Evolutionary conservation across 1,284 basidiomycete genomes (phyloP).

Genomic region (Retiboletus flavoniger): DNA sequence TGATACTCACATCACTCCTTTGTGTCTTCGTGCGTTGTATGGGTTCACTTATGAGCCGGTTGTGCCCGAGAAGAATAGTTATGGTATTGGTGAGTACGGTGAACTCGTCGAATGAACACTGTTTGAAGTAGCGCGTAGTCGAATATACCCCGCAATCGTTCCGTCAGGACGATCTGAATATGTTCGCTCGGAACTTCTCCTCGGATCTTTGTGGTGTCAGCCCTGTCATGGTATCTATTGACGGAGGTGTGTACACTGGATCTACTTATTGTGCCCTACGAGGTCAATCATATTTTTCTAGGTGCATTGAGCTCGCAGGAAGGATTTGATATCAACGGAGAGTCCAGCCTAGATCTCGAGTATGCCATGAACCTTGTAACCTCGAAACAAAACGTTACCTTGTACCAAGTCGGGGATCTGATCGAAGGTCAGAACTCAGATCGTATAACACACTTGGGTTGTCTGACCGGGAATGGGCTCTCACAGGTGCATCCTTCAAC

Average conservation of each 20-base stretch:
- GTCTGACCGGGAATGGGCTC: not conserved
- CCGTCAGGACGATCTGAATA: constrained; percentile 42
- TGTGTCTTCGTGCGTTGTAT: constrained; percentile 50
- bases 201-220: constrained; percentile 35
- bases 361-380: constrained; percentile 50
- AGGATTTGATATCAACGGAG: constrained; percentile 47
- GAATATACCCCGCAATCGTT: constrained; percentile 53
- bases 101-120: not conserved
- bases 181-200: constrained; percentile 43
- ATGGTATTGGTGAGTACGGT: constrained; percentile 44
- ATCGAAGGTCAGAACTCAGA: constrained; percentile 35
- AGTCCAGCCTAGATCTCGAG: constrained; percentile 55
- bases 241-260: constrained; percentile 41
- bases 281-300: constrained; percentile 19
- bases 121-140: constrained; percentile 31
- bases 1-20: constrained; percentile 43
- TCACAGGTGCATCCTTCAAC: constrained; percentile 46
- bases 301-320: constrained; percentile 34
- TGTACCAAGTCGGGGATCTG: constrained; percentile 51
- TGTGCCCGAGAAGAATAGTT: constrained; percentile 44
- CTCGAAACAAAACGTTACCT: constrained; percentile 38
- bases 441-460: not conserved
- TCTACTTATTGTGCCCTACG: not conserved
- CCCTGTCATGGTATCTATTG: constrained; percentile 41
- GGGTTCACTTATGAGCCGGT: constrained; percentile 42